Percentiles rank a stretch among this genome's conserved stretches.
Conservation (phyloP, 495 filamentous ascomycete genomes). For the Xylaria intraflava region DNA sequence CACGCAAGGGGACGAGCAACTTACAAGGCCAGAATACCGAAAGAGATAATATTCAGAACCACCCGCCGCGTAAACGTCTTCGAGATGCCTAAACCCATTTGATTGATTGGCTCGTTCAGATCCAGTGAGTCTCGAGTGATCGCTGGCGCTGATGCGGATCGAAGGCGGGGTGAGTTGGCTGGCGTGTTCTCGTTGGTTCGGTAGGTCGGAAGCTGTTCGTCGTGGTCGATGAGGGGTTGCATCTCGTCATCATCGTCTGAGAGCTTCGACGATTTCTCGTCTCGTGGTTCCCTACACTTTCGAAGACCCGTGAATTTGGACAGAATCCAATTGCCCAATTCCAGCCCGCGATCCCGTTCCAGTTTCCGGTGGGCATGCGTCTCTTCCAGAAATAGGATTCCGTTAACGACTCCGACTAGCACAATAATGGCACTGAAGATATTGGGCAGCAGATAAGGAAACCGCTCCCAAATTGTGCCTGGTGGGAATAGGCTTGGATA, state of each 20-base stretch:
- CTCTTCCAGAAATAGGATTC: constrained; percentile 88
- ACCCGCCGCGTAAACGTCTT: constrained; percentile 71
- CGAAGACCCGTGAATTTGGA: constrained; percentile 36
- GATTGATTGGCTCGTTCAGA: constrained; percentile 12
- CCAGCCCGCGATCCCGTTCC: constrained; percentile 66
- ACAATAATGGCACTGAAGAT: constrained; percentile 80
- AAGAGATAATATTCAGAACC: constrained; percentile 73
- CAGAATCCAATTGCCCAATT: constrained; percentile 69
- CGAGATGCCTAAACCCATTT: constrained; percentile 21
- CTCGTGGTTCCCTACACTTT: constrained; percentile 22
- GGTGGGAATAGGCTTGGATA: constrained; percentile 71
- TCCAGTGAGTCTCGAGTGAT: constrained; percentile 25
- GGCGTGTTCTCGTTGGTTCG: constrained; percentile 55
- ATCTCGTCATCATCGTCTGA: constrained; percentile 37
- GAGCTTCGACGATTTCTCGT: constrained; percentile 18
- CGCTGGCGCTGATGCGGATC: constrained; percentile 24
- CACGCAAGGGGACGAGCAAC: constrained; percentile 31
- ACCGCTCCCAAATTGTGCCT: constrained; percentile 72
- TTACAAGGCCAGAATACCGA: constrained; percentile 93
- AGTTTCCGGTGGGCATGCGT: constrained; percentile 81
- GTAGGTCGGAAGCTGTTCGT: constrained; percentile 56
- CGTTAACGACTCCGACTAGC: constrained; percentile 68
- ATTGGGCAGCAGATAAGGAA: constrained; percentile 91
- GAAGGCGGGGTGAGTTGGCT: constrained; percentile 43
- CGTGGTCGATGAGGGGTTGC: constrained; percentile 45